phyloP scores from a whole-genome alignment of 371 early-diverging fungal genomes.

The Rhizopus stolonifer region DNA sequence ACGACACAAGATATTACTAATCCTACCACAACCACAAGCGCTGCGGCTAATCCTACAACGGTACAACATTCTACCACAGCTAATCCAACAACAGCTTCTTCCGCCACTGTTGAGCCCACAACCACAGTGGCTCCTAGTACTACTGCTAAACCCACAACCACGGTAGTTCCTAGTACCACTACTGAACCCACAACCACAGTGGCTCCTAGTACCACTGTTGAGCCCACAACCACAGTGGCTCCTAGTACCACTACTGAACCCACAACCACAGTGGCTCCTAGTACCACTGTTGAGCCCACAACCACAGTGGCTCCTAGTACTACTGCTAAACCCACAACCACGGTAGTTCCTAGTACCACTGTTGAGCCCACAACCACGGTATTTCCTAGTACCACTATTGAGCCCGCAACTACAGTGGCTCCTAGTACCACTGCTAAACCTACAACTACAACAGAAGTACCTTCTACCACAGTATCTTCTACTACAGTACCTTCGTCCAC shows the following conservation, averaged over 20 bases:
- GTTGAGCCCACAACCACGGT: neutral
- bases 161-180: neutral
- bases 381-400: neutral
- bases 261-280: neutral
- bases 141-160: neutral
- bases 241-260: neutral
- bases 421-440: neutral
- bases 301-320: neutral
- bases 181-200: neutral
- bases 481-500: neutral
- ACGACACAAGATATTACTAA: neutral
- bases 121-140: too few species aligned
- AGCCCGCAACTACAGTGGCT: neutral
- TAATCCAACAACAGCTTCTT: neutral
- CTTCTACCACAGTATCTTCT: neutral
- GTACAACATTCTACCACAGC: neutral
- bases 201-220: neutral
- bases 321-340: neutral
- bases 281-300: neutral
- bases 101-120: neutral
- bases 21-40: neutral
- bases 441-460: neutral
- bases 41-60: neutral
- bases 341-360: constrained; percentile 1
- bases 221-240: neutral